These are phyloP conservation scores for Scleromitrula shiraiana DNA, from an alignment of 2,329 filamentous ascomycete genomes.

Conservation along the genomic window DNA sequence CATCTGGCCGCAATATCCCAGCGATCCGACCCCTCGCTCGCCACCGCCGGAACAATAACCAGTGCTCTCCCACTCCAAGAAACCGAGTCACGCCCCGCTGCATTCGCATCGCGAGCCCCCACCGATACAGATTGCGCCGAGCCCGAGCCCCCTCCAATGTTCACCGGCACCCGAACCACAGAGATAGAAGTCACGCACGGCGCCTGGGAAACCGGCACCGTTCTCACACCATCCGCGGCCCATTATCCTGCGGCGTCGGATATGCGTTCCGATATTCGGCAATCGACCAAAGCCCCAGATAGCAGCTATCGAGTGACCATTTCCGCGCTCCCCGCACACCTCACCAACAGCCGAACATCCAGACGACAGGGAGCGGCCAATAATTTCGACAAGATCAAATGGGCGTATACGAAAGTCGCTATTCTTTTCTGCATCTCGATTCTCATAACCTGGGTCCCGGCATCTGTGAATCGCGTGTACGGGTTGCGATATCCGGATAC, in stretches of 20 bases:
- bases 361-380: background rate
- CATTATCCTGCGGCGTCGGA: background rate
- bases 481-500: constrained; percentile 49
- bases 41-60: constrained; percentile 30
- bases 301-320: constrained; percentile 13
- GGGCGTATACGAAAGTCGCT: constrained; percentile 61
- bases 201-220: constrained; percentile 1
- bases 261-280: too few relatives aligned
- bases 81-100: background rate
- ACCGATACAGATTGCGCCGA: background rate
- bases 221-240: background rate
- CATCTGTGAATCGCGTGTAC: constrained; percentile 68
- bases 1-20: constrained; percentile 1
- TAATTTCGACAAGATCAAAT: constrained; percentile 50
- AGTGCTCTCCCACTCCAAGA: background rate
- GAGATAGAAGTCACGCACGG: constrained; percentile 19
- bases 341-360: background rate
- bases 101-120: background rate
- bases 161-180: constrained; percentile 18
- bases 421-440: constrained; percentile 64
- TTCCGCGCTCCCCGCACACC: background rate
- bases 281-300: background rate
- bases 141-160: background rate
- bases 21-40: background rate
- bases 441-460: constrained; percentile 67